Conservation (phyloP, 2,329 filamentous ascomycete species). For the Aspergillus proliferans region DNA sequence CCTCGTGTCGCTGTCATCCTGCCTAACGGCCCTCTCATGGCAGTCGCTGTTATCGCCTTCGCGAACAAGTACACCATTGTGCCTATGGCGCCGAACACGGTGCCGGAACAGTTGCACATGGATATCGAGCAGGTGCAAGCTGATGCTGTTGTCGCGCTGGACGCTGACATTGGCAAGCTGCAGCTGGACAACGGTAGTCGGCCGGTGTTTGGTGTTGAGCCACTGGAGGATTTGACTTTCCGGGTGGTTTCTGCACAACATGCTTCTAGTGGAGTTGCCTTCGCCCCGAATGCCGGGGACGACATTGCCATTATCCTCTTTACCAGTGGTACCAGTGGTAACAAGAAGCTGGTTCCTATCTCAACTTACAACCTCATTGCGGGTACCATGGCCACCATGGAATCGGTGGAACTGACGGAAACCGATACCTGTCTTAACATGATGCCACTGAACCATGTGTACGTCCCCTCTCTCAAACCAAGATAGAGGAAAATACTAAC, state of each 20-base stretch:
- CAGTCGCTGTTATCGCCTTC: conserved; percentile 45
- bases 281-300: conserved; percentile 39
- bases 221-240: conserved; percentile 31
- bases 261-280: conserved; percentile 13
- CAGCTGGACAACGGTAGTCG: background rate
- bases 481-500: background rate
- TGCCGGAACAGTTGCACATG: conserved; percentile 45
- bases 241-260: background rate
- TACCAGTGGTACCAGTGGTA: conserved; percentile 54
- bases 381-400: conserved; percentile 48
- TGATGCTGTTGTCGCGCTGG: conserved; percentile 42
- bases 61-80: conserved; percentile 48
- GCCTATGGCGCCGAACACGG: conserved; percentile 47
- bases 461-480: conserved; percentile 22
- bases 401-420: conserved; percentile 47
- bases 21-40: conserved; percentile 51
- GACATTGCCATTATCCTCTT: conserved; percentile 50
- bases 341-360: conserved; percentile 54
- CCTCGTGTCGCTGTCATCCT: conserved; percentile 47
- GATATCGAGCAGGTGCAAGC: conserved; percentile 47
- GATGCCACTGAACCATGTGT: conserved; percentile 56
- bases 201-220: conserved; percentile 5
- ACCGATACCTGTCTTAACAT: conserved; percentile 52
- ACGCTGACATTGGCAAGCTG: conserved; percentile 11
- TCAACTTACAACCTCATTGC: conserved; percentile 46